These are phyloP conservation scores for Aspergillus neoniger DNA, from an alignment of 2,329 filamentous ascomycete genomes.

Conservation along the genomic window DNA sequence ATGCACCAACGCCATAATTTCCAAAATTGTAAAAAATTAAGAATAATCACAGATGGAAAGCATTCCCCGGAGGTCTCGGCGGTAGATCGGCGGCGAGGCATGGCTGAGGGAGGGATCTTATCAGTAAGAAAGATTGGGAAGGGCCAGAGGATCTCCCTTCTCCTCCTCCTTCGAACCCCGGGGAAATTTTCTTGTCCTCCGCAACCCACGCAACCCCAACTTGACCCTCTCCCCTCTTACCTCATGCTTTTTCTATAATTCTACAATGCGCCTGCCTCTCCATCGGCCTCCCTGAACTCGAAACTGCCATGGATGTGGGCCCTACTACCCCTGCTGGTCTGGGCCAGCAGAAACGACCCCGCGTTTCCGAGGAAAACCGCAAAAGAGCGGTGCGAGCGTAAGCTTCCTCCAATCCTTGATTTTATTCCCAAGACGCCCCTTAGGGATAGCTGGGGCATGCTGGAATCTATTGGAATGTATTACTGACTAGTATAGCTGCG, in stretches of 20 bases:
- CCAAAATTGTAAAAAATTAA: no score
- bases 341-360: conserved; percentile 41
- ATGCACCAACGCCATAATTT: not conserved
- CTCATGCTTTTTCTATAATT: conserved; percentile 9
- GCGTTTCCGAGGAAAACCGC: conserved; percentile 44
- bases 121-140: not conserved
- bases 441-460: not conserved
- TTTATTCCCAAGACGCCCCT: not conserved
- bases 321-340: conserved; percentile 27
- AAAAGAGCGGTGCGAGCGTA: conserved; percentile 46
- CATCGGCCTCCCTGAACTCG: conserved; percentile 28
- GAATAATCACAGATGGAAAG: no score
- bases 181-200: conserved; percentile 6
- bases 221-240: not conserved
- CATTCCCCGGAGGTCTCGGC: not conserved
- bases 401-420: conserved; percentile 15
- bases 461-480: not conserved
- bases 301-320: conserved; percentile 33
- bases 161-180: not conserved
- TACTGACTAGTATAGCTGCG: conserved; percentile 45
- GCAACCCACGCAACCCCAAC: not conserved
- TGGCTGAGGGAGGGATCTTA: not conserved
- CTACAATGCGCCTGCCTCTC: conserved; percentile 28
- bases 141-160: no score
- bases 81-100: no score